Base-by-base conservation (phyloP, 371 early-diverging fungal species). In the Dinochytrium kinnereticum region DNA sequence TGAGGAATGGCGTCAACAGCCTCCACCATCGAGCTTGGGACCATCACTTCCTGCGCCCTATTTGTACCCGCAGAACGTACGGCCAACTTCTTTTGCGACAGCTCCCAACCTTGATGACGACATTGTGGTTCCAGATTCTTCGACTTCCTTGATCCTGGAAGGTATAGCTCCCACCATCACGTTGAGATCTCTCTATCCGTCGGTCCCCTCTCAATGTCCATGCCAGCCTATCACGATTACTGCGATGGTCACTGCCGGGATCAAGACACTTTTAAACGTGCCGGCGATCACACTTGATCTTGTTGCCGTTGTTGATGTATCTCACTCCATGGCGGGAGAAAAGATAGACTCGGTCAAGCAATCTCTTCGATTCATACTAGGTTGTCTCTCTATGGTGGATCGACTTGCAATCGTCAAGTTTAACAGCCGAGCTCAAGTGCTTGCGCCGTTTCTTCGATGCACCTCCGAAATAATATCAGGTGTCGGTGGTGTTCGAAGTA, bases 281-380 rank as follows among this genome's bases (percentile, higher is more conserved):
- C n/a, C 64, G 15, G 51, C 15, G 17, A 19, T 31, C 24, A 17
- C 59, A 34, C 10, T 74, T 17, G 76, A 75, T 39, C n/a, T 71
- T 26, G 76, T 75, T 19, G 67, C 66, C n/a, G 65, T 64, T 33
- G 67, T 75, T 44, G 76, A 75, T 36, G 68, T 75, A 26, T 71
- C 71, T 39, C 71, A 68, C 21, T 57, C 59, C n/a, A 75, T 75
- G 76, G 0, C 37, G 24, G 76, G 76, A 0, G 5, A 0, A 1
- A 68, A 68, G 51, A 13, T 75, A 21, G 40, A 57, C 1, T 21
- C 39, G 38, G 76, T 75, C n/a, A 64, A 71, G 39, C 5, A 19
- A 3, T 59, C 76, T n/a, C 64, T 75, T 15, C n/a, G 24, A 15
- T 75, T 66, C 68, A 44, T 75, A 24, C 33, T 53, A 24, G 36